Evolutionary conservation across 1,139 yeast species (phyloP).

Genomic region (Taphrina pruni): DNA sequence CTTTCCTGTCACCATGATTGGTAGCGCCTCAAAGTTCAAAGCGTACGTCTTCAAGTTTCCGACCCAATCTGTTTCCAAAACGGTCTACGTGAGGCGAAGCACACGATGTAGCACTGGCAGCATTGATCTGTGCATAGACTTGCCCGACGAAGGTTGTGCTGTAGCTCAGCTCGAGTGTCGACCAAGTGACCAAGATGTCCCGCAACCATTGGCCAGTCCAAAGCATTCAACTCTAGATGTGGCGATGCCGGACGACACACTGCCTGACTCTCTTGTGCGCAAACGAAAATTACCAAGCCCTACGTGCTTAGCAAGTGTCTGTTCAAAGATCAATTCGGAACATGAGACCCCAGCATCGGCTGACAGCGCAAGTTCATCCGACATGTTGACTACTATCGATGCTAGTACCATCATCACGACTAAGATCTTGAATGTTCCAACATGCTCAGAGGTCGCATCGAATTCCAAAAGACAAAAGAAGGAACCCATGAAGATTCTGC

Average conservation of each 20-base stretch:
- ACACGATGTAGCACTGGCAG: background rate
- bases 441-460: too few relatives aligned
- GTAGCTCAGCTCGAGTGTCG: too few relatives aligned
- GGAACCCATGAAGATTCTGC: too few relatives aligned
- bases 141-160: background rate
- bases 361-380: too few relatives aligned
- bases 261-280: slow-evolving; percentile 1
- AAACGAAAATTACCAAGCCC: background rate
- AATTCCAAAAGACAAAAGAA: too few relatives aligned
- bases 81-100: background rate
- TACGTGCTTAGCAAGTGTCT: too few relatives aligned
- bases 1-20: slow-evolving; percentile 23
- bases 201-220: background rate
- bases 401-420: too few relatives aligned
- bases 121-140: background rate
- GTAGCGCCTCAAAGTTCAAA: slow-evolving; percentile 18
- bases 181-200: too few relatives aligned
- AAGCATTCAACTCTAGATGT: background rate
- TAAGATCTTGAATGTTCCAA: too few relatives aligned
- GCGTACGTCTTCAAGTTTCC: slow-evolving; percentile 25
- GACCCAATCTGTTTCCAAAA: background rate
- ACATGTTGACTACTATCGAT: too few relatives aligned
- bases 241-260: background rate
- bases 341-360: too few relatives aligned
- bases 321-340: too few relatives aligned